Evolutionary conservation across 2,329 filamentous ascomycete species (phyloP).

Genomic region (Achaetomium macrosporum): DNA sequence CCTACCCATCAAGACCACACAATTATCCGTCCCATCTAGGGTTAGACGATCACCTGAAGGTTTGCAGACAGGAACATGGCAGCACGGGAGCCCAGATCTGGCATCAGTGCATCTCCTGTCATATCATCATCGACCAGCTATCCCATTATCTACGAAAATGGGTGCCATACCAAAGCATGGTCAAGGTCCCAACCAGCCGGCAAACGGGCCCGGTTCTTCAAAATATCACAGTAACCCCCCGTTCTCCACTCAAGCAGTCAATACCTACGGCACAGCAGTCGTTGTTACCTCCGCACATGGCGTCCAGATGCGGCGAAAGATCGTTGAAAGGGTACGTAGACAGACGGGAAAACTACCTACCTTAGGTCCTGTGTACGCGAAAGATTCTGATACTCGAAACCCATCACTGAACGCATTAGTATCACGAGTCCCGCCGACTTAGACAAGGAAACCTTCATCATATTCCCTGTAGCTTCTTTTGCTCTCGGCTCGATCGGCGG

Average conservation of each 20-base stretch:
- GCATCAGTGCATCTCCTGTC: no score
- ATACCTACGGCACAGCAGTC: slow-evolving; percentile 6
- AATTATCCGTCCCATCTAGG: no score
- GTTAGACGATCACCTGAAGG: no score
- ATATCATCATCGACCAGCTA: no score
- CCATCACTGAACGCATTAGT: background rate
- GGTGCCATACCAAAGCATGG: no score
- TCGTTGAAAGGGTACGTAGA: background rate
- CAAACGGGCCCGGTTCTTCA: background rate
- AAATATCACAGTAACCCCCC: background rate
- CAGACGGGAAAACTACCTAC: background rate
- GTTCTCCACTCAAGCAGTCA: slow-evolving; percentile 1
- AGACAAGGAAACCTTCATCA: background rate
- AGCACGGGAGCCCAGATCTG: no score
- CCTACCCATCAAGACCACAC: no score
- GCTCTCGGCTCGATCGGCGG: background rate
- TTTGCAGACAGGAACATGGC: no score
- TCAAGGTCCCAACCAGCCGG: background rate
- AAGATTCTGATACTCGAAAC: background rate
- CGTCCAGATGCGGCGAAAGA: background rate
- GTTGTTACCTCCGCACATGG: background rate
- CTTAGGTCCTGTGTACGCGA: background rate
- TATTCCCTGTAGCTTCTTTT: no score
- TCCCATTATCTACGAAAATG: no score
- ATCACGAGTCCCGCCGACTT: background rate